Evolutionary conservation across 2,329 filamentous ascomycete genomes (phyloP).

Genomic region (Madurella fahalii): DNA sequence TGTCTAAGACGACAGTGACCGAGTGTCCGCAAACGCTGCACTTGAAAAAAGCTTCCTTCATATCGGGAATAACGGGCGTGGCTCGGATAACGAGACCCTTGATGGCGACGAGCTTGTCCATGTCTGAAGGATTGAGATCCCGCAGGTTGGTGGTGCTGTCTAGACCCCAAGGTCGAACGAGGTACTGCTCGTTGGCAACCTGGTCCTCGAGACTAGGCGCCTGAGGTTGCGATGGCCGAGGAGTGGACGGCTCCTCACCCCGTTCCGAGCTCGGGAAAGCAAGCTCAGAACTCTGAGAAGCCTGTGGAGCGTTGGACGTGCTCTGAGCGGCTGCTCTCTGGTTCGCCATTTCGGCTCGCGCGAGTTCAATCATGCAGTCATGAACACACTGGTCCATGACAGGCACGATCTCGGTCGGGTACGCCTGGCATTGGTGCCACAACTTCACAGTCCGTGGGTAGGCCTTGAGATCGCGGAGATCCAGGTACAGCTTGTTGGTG

Average conservation of each 20-base stretch:
- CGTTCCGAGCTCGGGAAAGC: conserved; percentile 77
- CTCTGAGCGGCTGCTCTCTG: conserved; percentile 57
- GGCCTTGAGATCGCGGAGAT: conserved; percentile 82
- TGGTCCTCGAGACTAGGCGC: conserved; percentile 67
- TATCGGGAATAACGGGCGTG: conserved; percentile 94
- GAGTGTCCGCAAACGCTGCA: conserved; percentile 92
- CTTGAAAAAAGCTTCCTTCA: conserved; percentile 98
- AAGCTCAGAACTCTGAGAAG: conserved; percentile 66
- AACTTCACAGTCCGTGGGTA: conserved; percentile 91
- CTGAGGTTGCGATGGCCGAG: conserved; percentile 42
- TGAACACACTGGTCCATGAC: conserved; percentile 94
- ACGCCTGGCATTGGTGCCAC: conserved; percentile 91
- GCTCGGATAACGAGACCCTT: conserved; percentile 95
- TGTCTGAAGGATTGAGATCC: conserved; percentile 90
- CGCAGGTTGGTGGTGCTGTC: conserved; percentile 86
- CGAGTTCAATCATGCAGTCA: conserved; percentile 87
- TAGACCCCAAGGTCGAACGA: conserved; percentile 84
- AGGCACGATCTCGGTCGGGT: conserved; percentile 93
- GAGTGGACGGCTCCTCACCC: conserved; percentile 48
- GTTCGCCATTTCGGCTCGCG: conserved; percentile 71
- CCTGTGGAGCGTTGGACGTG: conserved; percentile 45
- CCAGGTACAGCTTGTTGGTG: conserved; percentile 78
- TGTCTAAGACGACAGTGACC: conserved; percentile 84
- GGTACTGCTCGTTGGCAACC: conserved; percentile 74
- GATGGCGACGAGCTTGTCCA: conserved; percentile 92